phyloP scores from a whole-genome alignment of 306 rosid genomes.

The Trifolium repens region DNA sequence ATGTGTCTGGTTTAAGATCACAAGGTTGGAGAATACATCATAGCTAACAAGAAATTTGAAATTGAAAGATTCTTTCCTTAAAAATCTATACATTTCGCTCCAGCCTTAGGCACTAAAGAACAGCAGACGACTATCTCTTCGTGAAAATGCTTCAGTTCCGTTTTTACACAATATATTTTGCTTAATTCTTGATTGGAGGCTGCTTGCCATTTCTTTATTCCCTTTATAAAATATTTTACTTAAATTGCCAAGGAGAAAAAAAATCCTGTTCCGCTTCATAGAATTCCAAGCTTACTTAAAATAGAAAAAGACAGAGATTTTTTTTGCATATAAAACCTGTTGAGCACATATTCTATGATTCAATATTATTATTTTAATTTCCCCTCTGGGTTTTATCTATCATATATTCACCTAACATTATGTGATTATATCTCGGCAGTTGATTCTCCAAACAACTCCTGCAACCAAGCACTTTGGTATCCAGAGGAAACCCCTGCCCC shows the following conservation, averaged over 20 bases:
- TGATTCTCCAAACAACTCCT: conserved; percentile 80
- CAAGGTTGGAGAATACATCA: conserved; percentile 32
- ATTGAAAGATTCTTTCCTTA: not conserved
- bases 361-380: conserved; percentile 30
- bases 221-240: not conserved
- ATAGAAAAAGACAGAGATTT: conserved; percentile 1
- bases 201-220: conserved; percentile 25
- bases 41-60: conserved; percentile 18
- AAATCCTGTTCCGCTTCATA: conserved; percentile 16
- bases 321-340: conserved; percentile 19
- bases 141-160: conserved; percentile 7
- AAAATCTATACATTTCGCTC: conserved; percentile 3
- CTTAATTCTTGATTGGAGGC: conserved; percentile 26
- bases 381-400: conserved; percentile 17
- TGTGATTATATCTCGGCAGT: conserved; percentile 52
- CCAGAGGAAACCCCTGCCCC: conserved; percentile 90
- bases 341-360: conserved; percentile 12
- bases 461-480: conserved; percentile 77
- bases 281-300: conserved; percentile 16
- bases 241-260: conserved; percentile 9
- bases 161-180: conserved; percentile 9
- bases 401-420: conserved; percentile 11
- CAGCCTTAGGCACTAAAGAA: conserved; percentile 29
- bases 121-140: not conserved
- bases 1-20: conserved; percentile 18